Evolutionary conservation across 305 asterid species (phyloP), one percentile per base, ranked within the genome.

Genomic region (Solanum hybrid): DNA sequence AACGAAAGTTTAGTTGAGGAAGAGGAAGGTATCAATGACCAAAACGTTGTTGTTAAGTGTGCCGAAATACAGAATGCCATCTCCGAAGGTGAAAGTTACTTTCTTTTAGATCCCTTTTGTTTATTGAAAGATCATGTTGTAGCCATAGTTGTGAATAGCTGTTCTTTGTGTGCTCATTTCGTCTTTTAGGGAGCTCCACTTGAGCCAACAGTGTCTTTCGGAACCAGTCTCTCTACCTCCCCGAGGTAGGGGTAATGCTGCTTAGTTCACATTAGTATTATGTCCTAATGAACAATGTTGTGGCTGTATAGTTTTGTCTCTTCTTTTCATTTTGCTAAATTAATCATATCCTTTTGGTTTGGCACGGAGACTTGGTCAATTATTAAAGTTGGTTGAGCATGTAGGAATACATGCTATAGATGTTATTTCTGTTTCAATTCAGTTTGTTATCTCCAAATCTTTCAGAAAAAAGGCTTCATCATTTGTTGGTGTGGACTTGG

Each of bases 21-120:
- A 71, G 88, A 89, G 36, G 85, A 89, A 82, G 88, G 90, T 15
- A 32, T 89, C 8, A 42, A 89, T 15, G 84, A 81, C 72, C 85
- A 81, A 2, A 82, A 36, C 32, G 85, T 40, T 19, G 90, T 82
- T 22, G 76, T 42, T 71, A 89, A 71, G 69, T 89, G 90, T 32
- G 90, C 85, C 27, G 88, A 82, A 3, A 89, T 89, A 80, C 90
- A 82, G 17, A 80, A 82, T 12, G 90, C 90, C 31, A 89, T 89
- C 32, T 89, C 90, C 4, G 88, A 81, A 60, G 90, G 90, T 89
- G 45, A 45, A 51, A 81, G n/a, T 11, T 27, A 73, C 71, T 0
- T n/a, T 75, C 85, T 45, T 87, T 87, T 87, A 14, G 73, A 87
- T 75, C 86, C 4, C 10, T 76, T 17, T 76, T 36, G 12, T 13